phyloP scores from a whole-genome alignment of 2,329 filamentous ascomycete genomes.

The Didymella glomerata region DNA sequence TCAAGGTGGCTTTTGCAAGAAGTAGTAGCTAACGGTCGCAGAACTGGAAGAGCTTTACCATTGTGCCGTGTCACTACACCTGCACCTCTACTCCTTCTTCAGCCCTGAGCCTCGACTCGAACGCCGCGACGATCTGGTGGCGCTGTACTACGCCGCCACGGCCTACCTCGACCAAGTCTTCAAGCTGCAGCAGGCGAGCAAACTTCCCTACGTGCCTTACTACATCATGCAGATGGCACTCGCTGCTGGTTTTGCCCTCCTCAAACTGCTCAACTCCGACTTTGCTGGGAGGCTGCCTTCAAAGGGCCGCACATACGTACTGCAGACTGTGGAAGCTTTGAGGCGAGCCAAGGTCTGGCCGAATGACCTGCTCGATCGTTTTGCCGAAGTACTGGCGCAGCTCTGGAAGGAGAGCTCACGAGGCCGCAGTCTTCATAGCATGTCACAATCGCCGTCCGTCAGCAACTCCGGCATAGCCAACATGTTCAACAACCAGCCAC shows the following conservation, averaged over 20 bases:
- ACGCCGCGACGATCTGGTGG: conserved; percentile 71
- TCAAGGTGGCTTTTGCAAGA: neutral
- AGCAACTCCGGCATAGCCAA: conserved; percentile 43
- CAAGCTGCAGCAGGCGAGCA: conserved; percentile 63
- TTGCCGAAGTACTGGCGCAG: conserved; percentile 86
- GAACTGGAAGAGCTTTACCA: conserved; percentile 68
- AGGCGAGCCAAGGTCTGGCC: conserved; percentile 76
- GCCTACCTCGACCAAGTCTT: conserved; percentile 69
- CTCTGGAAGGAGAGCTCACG: conserved; percentile 73
- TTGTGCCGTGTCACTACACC: conserved; percentile 75
- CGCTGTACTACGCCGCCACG: conserved; percentile 75
- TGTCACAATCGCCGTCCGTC: conserved; percentile 49
- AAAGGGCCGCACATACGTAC: conserved; percentile 74
- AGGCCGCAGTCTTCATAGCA: conserved; percentile 48
- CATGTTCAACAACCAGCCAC: conserved; percentile 45
- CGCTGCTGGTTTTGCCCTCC: conserved; percentile 78
- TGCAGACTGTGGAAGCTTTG: conserved; percentile 74
- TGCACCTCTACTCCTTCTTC: conserved; percentile 82
- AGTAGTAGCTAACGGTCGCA: conserved; percentile 55
- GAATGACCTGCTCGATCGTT: conserved; percentile 80
- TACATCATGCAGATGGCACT: conserved; percentile 87
- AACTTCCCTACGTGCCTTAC: conserved; percentile 73
- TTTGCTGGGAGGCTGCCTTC: conserved; percentile 71
- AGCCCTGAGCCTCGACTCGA: conserved; percentile 73
- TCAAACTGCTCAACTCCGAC: conserved; percentile 79